Conservation (phyloP, 495 filamentous ascomycete genomes). For the Penicillium malachiteum region DNA sequence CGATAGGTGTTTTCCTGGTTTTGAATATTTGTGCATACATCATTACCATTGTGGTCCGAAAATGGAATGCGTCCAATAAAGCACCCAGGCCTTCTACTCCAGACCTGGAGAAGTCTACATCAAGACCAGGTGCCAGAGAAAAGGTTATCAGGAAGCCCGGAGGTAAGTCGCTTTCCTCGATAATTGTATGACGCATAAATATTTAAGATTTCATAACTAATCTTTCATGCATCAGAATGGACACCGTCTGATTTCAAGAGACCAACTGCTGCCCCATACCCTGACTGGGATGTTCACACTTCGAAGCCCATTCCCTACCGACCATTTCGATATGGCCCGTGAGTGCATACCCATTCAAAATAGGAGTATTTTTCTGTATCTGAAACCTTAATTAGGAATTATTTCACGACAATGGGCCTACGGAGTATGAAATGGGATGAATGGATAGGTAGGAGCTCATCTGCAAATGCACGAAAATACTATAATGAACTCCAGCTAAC, state of each 20-base stretch:
- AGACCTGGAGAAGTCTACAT: slow-evolving; percentile 30
- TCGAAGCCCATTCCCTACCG: slow-evolving; percentile 82
- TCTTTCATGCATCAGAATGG: slow-evolving; percentile 55
- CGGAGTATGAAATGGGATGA: slow-evolving; percentile 74
- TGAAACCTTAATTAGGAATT: slow-evolving; percentile 39
- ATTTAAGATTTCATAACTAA: no score
- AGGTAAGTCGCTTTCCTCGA: slow-evolving; percentile 18
- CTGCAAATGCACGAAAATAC: neutral
- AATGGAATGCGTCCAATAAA: slow-evolving; percentile 21
- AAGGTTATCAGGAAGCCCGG: slow-evolving; percentile 32
- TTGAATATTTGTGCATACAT: slow-evolving; percentile 25
- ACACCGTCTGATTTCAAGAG: slow-evolving; percentile 64
- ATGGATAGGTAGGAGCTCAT: slow-evolving; percentile 62
- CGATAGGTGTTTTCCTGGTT: slow-evolving; percentile 22
- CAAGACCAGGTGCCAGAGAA: slow-evolving; percentile 2
- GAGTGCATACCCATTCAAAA: slow-evolving; percentile 13
- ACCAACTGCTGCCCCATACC: slow-evolving; percentile 65
- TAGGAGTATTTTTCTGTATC: neutral
- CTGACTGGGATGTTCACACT: slow-evolving; percentile 66
- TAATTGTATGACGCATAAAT: no score
- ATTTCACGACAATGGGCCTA: slow-evolving; percentile 82
- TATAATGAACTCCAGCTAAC: slow-evolving; percentile 6
- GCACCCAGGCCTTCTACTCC: slow-evolving; percentile 19
- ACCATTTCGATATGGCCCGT: slow-evolving; percentile 79
- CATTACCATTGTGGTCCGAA: slow-evolving; percentile 18